Evolutionary conservation across 176 grass and related monocot species (phyloP).

Genomic region (Triticum timopheevii): DNA sequence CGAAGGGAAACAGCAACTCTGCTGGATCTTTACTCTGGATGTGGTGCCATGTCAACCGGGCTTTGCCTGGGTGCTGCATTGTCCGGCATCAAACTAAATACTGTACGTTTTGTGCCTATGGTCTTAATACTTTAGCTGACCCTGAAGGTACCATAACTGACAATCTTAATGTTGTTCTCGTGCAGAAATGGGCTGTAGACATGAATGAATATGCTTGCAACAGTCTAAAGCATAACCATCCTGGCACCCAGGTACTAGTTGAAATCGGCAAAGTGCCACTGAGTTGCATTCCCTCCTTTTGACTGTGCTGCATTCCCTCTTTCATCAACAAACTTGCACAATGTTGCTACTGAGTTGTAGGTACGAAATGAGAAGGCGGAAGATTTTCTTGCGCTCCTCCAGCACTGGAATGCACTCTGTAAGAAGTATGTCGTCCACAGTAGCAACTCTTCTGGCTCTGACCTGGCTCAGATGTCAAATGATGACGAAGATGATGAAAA

Average conservation of each 20-base stretch:
- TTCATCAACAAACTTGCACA: not conserved
- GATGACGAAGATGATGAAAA: slow-evolving; percentile 31
- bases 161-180: not conserved
- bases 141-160: not conserved
- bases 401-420: slow-evolving; percentile 55
- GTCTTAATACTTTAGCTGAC: not conserved
- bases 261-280: not conserved
- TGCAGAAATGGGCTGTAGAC: slow-evolving; percentile 67
- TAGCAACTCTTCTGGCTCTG: not conserved
- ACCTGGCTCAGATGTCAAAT: slow-evolving; percentile 25
- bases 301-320: not conserved
- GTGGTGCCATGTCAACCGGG: slow-evolving; percentile 68
- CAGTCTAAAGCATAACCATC: slow-evolving; percentile 63
- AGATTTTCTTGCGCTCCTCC: slow-evolving; percentile 56
- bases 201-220: slow-evolving; percentile 59
- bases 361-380: slow-evolving; percentile 74
- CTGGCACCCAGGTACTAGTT: slow-evolving; percentile 45
- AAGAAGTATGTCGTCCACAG: slow-evolving; percentile 34
- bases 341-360: slow-evolving; percentile 13
- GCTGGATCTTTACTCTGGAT: slow-evolving; percentile 75
- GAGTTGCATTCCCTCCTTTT: not conserved
- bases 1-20: slow-evolving; percentile 33
- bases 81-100: slow-evolving; percentile 46
- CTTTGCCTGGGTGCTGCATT: slow-evolving; percentile 53
- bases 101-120: not conserved